Evolutionary conservation across 2,329 filamentous ascomycete genomes (phyloP), one percentile per base, ranked within the genome.

Genomic region (Colletotrichum musae): DNA sequence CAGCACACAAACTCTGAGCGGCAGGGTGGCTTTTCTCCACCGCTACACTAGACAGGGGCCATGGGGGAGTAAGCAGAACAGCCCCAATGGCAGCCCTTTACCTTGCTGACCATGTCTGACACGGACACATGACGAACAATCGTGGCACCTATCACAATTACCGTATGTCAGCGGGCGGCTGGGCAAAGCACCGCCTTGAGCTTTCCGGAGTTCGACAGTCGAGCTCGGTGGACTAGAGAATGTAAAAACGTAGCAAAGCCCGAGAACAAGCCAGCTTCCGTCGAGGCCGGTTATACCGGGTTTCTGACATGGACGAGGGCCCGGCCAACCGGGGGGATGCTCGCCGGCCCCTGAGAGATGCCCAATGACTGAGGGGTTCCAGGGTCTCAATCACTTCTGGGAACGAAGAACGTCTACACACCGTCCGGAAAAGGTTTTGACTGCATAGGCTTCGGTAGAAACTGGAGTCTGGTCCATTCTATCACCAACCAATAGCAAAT

Each of bases 91-190:
- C 26, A 43, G n/a, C 24, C n/a, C 28, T 53, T 43, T 50, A 51
- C 12, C 9, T 18, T 52, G 57, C 67, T 61, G 56, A 70, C 62
- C 67, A 36, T 70, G 56, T 61, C 43, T 66, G 62, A 66, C 57
- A 60, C 45, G 56, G 63, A 48, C 57, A 58, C 56, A 53, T 70
- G 51, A 61, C 7, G 54, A 32, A 26, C 45, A 47, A 36, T 57
- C 62, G 66, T 69, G 66, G 62, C 66, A 66, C 62, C 66, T 69
- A 57, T 66, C 62, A 66, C 47, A 16, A 3, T n/a, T 26, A 43
- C 36, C 45, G n/a, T 51, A 36, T 10, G 39, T 67, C 28, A 48
- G 28, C 57, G 51, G 56, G 28, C n/a, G 45, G n/a, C 28, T 47
- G 16, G 36, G 15, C 45, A 52, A 7, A 12, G 18, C 28, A 7